These are phyloP conservation scores for Besnoitia besnoiti DNA, from an alignment of 169 alveolate genomes.

Conservation along the genomic window DNA sequence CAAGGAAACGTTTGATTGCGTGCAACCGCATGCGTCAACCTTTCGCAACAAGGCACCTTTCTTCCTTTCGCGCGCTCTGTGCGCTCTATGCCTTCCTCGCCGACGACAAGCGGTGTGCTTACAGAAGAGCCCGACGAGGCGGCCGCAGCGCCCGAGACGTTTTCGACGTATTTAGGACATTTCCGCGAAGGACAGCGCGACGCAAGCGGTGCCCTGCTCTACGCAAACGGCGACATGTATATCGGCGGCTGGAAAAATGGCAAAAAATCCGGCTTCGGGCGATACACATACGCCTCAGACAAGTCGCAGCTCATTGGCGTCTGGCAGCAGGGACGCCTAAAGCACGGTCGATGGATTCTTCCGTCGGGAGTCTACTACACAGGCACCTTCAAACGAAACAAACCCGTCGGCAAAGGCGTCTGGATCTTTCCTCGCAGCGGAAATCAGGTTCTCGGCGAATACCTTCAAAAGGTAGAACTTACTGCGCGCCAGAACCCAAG, in stretches of 20 bases:
- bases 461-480: constrained; percentile 43
- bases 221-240: constrained; percentile 61
- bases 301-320: constrained; percentile 48
- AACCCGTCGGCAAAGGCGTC: constrained; percentile 62
- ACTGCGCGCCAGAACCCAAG: neutral
- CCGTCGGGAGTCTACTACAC: constrained; percentile 61
- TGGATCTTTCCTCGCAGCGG: constrained; percentile 64
- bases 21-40: no score
- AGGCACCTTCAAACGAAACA: constrained; percentile 58
- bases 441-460: constrained; percentile 59
- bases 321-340: constrained; percentile 54
- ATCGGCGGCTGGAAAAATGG: constrained; percentile 66
- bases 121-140: constrained; percentile 53
- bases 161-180: constrained; percentile 56
- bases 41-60: no score
- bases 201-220: constrained; percentile 46
- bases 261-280: constrained; percentile 61
- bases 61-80: neutral
- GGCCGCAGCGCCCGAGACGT: neutral
- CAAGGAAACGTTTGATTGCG: no score
- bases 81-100: neutral
- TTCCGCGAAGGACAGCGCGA: constrained; percentile 57
- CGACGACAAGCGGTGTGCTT: neutral
- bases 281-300: constrained; percentile 61
- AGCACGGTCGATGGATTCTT: constrained; percentile 63